Conservation (phyloP, 495 filamentous ascomycete species). For the Talaromyces liani region DNA sequence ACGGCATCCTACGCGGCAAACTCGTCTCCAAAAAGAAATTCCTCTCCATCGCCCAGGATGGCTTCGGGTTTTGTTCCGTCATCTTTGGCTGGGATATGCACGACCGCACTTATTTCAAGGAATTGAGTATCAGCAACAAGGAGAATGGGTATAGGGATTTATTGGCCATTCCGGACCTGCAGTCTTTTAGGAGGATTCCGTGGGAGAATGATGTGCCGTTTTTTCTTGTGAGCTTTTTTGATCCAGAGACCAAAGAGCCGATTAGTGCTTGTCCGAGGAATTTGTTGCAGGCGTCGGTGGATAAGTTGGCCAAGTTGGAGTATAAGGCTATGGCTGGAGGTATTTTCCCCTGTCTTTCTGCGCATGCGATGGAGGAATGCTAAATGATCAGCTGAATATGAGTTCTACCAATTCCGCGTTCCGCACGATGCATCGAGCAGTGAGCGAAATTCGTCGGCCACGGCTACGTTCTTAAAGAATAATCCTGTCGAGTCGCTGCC, state of each 20-base stretch:
- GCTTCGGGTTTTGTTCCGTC: slow-evolving; percentile 96
- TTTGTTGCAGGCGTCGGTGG: slow-evolving; percentile 57
- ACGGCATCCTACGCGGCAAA: slow-evolving; percentile 87
- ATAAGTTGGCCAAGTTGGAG: slow-evolving; percentile 57
- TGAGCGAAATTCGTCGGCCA: slow-evolving; percentile 59
- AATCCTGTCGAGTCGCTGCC: slow-evolving; percentile 68
- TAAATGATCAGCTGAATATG: slow-evolving; percentile 69
- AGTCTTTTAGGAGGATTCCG: slow-evolving; percentile 79
- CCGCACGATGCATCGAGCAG: slow-evolving; percentile 42
- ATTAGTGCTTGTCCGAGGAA: slow-evolving; percentile 79
- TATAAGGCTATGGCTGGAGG: slow-evolving; percentile 89
- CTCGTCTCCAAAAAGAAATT: slow-evolving; percentile 96
- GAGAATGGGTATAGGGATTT: slow-evolving; percentile 91
- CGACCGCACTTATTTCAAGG: slow-evolving; percentile 75
- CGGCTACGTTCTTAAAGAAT: slow-evolving; percentile 62
- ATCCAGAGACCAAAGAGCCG: slow-evolving; percentile 38
- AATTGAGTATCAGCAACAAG: slow-evolving; percentile 76
- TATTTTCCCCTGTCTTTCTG: slow-evolving; percentile 19
- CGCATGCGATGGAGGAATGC: background rate
- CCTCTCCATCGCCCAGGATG: slow-evolving; percentile 68
- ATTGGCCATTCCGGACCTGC: slow-evolving; percentile 74
- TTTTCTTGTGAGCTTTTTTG: slow-evolving; percentile 83
- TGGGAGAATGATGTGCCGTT: slow-evolving; percentile 94
- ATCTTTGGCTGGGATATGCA: slow-evolving; percentile 99
- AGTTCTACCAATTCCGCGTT: slow-evolving; percentile 89